Evolutionary conservation across 2,329 filamentous ascomycete species (phyloP), one percentile per base, ranked within the genome.

Genomic region (Periconia sp.): DNA sequence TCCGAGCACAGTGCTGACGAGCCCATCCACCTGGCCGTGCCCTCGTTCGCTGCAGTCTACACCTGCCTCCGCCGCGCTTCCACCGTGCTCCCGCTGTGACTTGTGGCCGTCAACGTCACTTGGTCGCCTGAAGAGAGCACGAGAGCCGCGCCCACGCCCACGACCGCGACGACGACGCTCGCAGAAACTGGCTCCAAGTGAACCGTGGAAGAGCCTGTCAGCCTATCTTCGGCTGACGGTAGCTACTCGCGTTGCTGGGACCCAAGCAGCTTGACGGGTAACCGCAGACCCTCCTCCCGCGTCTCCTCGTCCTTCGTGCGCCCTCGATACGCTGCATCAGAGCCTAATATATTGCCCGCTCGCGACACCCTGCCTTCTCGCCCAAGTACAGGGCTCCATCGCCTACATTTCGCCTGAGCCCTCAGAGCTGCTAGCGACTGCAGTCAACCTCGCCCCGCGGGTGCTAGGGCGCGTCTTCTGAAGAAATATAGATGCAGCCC

Each of bases 201-300:
- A 42, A 43, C 38, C 38, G 44, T 30, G 44, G 44, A 43, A 55
- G 40, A 60, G 46, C 49, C 56, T 44, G 55, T 54, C 61, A 55
- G 55, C 52, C 44, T 54, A n/a, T 40, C 38, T 52, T 59, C 57
- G 61, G 60, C 59, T 63, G 50, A 61, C 61, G 54, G 57, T 55
- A 59, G 52, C 52, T 47, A 57, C 48, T 58, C 64, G 43, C 49
- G 25, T 43, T 43, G 48, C 48, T 58, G 63, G 65, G 55, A 53
- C 54, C n/a, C 59, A 45, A 48, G 48, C 50, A 56, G 43, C 35
- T 40, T 50, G 46, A 46, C 50, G 52, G 59, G 50, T 57, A 55
- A 56, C 57, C 50, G 48, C 49, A 37, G n/a, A 42, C 36, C 43
- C 30, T 37, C 40, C 51, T 37, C 43, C 46, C 37, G 48, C 43